A percentile compares a stretch with the other conserved stretches of the same genome.
Evolutionary conservation across 2,329 filamentous ascomycete genomes (phyloP).

Genomic region (Calonectria crousiana): DNA sequence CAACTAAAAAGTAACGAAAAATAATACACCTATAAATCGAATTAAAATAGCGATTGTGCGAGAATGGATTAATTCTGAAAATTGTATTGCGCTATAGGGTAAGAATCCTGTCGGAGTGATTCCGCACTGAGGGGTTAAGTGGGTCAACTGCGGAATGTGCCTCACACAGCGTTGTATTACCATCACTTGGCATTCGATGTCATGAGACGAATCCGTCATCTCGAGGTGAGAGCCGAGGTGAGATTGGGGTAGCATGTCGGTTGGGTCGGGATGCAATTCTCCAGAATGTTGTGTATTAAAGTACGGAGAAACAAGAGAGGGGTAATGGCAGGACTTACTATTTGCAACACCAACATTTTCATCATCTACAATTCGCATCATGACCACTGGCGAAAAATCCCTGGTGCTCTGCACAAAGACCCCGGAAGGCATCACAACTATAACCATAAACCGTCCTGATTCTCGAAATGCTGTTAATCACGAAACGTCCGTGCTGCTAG

Average conservation of each 20-base stretch:
- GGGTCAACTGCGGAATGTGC: not conserved
- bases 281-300: not conserved
- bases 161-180: not conserved
- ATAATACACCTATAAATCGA: not conserved
- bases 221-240: not conserved
- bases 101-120: not conserved
- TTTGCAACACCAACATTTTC: not conserved
- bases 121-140: not conserved
- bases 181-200: not conserved
- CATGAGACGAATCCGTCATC: not conserved
- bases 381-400: not conserved
- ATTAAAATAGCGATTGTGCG: not conserved
- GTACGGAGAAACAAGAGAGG: not conserved
- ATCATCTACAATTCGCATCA: not conserved
- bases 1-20: too few relatives aligned
- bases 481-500: not conserved
- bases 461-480: slow-evolving; percentile 2
- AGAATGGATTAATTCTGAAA: not conserved
- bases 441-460: not conserved
- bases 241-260: not conserved
- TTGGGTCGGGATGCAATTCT: not conserved
- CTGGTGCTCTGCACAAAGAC: not conserved
- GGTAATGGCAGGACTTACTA: not conserved
- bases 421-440: not conserved
- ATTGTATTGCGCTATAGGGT: not conserved